A percentile compares a stretch with the other conserved stretches of the same genome.
phyloP scores from a whole-genome alignment of 768 basidiomycete species.

The Suillus americanus region DNA sequence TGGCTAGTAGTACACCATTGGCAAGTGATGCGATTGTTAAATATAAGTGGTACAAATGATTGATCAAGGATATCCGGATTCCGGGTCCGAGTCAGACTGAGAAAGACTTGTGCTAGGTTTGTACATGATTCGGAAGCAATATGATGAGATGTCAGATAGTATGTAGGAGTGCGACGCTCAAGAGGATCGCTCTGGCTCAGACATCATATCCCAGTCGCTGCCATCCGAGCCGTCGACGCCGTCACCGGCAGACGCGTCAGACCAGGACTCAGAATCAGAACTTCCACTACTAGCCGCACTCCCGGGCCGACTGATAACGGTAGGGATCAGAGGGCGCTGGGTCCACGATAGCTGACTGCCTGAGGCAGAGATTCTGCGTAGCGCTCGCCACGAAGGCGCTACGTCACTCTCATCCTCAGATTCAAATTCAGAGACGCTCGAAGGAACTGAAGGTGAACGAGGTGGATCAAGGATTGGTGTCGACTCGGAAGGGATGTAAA shows the following conservation, averaged over 20 bases:
- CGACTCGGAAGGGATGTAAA: slow-evolving; percentile 14
- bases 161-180: neutral
- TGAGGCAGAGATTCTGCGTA: neutral
- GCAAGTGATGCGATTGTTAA: too few relatives aligned
- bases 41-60: too few relatives aligned
- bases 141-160: neutral
- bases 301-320: neutral
- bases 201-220: slow-evolving; percentile 27
- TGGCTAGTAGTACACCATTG: too few relatives aligned
- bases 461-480: slow-evolving; percentile 17
- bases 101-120: too few relatives aligned
- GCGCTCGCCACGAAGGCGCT: neutral
- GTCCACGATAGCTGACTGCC: neutral
- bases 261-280: slow-evolving; percentile 24
- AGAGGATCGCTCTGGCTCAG: neutral
- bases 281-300: slow-evolving; percentile 18
- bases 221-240: slow-evolving; percentile 13
- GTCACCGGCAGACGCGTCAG: slow-evolving; percentile 10
- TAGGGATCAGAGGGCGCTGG: neutral
- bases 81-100: too few relatives aligned
- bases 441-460: slow-evolving; percentile 16
- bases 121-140: too few relatives aligned
- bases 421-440: slow-evolving; percentile 9
- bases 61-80: too few relatives aligned
- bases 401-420: slow-evolving; percentile 17